Evolutionary conservation across 2,329 filamentous ascomycete species (phyloP).

Genomic region (Boeremia exigua): DNA sequence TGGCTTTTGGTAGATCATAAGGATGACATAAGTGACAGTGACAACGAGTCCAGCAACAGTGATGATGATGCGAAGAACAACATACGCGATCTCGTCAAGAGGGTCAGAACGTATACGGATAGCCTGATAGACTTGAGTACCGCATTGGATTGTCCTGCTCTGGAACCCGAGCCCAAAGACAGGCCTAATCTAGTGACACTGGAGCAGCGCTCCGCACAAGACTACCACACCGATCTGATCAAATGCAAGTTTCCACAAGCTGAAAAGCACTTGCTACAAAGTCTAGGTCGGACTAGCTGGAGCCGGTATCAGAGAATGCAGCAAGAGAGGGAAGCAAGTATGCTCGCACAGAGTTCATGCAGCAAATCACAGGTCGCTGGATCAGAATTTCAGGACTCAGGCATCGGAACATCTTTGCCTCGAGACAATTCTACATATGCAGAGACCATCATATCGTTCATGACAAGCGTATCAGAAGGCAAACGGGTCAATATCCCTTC

Average conservation of each 20-base stretch:
- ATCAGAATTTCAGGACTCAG: slow-evolving; percentile 32
- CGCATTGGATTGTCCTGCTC: slow-evolving; percentile 26
- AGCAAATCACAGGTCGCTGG: slow-evolving; percentile 10
- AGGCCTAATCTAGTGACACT: slow-evolving; percentile 2
- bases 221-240: slow-evolving; percentile 28
- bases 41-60: slow-evolving; percentile 1
- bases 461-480: slow-evolving; percentile 21
- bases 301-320: slow-evolving; percentile 28
- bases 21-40: background rate
- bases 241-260: slow-evolving; percentile 24
- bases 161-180: slow-evolving; percentile 18
- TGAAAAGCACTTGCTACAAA: slow-evolving; percentile 5
- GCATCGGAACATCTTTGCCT: slow-evolving; percentile 27
- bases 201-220: slow-evolving; percentile 20
- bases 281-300: slow-evolving; percentile 30
- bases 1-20: slow-evolving; percentile 7
- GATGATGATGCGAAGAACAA: background rate
- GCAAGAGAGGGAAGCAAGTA: slow-evolving; percentile 13
- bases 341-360: background rate
- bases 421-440: slow-evolving; percentile 19
- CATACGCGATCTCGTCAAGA: background rate
- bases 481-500: slow-evolving; percentile 23
- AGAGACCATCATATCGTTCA: slow-evolving; percentile 23
- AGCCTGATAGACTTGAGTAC: slow-evolving; percentile 26
- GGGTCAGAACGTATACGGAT: slow-evolving; percentile 20